Evolutionary conservation across 2,329 filamentous ascomycete genomes (phyloP), one percentile per base, ranked within the genome.

Genomic region (Aspergillus sojae): DNA sequence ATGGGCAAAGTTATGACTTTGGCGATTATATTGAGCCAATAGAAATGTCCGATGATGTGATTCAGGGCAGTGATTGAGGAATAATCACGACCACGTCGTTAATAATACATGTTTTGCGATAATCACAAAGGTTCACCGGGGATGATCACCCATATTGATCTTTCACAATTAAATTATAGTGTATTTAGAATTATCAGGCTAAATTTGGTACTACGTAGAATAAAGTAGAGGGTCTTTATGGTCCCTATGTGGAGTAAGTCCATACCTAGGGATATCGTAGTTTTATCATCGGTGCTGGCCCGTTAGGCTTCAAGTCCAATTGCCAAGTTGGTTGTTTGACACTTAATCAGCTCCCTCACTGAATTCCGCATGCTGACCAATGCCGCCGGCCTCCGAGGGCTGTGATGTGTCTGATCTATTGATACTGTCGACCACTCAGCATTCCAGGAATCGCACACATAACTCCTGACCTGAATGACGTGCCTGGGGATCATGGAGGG

Each of bases 381-480:
- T 39, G 10, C 19, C 30, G 48, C 9, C 28, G 52, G n/a, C 21
- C 14, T 32, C n/a, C 34, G 32, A 26, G 21, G 4, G 14, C n/a
- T 39, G 10, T 36, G 52, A 54, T 34, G 30, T 54, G 52, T 54
- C 30, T n/a, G 55, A 41, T 21, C 3, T 53, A 53, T 26, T 23
- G 43, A 12, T 14, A n/a, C 16, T 48, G 19, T 23, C 4, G 57
- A 61, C 46, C 14, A 28, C 26, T 56, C 41, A 61, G 26, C 43
- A 39, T 52, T 28, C 57, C 32, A 59, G 34, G 36, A n/a, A 34
- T 11, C 23, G 34, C 26, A 62, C 46, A 39, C 70, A 67, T 67
- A 71, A 73, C 63, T 68, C 66, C 60, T 58, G 66, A 62, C 67
- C 55, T 43, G 59, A 67, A 75, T 75, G 72, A 67, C 73, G 73